These are phyloP conservation scores for Hsuehochloa calcarea DNA, from an alignment of 176 grass and related monocot species.

Conservation along the genomic window DNA sequence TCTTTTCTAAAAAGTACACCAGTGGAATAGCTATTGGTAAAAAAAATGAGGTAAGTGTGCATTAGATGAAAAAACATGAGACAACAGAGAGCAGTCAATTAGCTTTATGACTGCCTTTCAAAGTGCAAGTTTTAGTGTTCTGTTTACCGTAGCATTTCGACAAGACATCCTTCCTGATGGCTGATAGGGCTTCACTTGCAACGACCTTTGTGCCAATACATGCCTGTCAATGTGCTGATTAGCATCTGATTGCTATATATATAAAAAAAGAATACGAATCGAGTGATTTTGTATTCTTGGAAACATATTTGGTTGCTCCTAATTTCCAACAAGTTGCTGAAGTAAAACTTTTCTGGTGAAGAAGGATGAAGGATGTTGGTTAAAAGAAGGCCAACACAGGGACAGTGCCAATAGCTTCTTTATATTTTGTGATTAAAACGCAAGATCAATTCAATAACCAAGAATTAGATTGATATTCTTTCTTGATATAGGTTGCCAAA, in stretches of 20 bases:
- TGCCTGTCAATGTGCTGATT: constrained; percentile 62
- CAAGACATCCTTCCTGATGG: constrained; percentile 94
- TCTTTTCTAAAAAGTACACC: not conserved
- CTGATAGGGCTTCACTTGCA: constrained; percentile 90
- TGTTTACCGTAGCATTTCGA: constrained; percentile 98
- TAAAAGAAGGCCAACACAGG: constrained; percentile 9
- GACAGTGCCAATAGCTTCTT: not conserved
- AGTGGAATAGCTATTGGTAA: not conserved
- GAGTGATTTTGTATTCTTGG: not conserved
- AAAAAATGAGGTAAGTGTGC: not conserved
- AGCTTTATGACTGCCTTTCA: not conserved
- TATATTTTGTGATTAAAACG: constrained; percentile 17
- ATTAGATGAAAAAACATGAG: constrained; percentile 1
- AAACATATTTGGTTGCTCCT: constrained; percentile 10
- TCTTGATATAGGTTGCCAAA: constrained; percentile 14
- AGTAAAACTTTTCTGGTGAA: not conserved
- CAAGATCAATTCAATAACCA: not conserved
- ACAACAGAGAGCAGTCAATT: not conserved
- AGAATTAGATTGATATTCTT: not conserved
- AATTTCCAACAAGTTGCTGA: constrained; percentile 14
- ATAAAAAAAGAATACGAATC: constrained; percentile 18
- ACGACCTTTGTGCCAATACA: constrained; percentile 92
- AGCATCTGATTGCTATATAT: constrained; percentile 21
- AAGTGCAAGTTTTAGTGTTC: constrained; percentile 33
- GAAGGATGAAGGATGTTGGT: constrained; percentile 4